Evolutionary conservation across 1,284 basidiomycete genomes (phyloP).

Genomic region (Megacollybia platyphylla): DNA sequence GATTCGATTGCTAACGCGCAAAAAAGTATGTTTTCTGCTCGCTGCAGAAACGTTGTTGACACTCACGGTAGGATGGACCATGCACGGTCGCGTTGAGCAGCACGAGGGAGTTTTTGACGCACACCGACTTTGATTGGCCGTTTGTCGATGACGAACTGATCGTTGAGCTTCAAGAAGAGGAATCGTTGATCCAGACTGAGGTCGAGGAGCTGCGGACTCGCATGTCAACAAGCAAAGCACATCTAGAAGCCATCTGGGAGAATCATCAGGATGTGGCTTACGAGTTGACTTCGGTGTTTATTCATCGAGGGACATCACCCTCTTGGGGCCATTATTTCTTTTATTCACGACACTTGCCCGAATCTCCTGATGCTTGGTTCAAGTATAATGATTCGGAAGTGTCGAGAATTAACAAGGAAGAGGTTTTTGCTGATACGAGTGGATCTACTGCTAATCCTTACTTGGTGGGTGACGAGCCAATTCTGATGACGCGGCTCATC

Average conservation of each 20-base stretch:
- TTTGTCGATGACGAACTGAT: slow-evolving; percentile 44
- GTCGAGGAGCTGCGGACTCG: slow-evolving; percentile 47
- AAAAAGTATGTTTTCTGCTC: slow-evolving; percentile 37
- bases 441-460: slow-evolving; percentile 76
- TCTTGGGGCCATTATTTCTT: slow-evolving; percentile 86
- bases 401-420: slow-evolving; percentile 56
- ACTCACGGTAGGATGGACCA: slow-evolving; percentile 35
- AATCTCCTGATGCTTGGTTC: slow-evolving; percentile 75
- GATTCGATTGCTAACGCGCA: slow-evolving; percentile 52
- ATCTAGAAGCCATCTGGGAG: slow-evolving; percentile 72
- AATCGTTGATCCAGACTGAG: slow-evolving; percentile 40
- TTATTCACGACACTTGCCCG: slow-evolving; percentile 72
- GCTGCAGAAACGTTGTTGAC: neutral
- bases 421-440: slow-evolving; percentile 70
- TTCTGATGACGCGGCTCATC: neutral
- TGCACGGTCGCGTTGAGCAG: slow-evolving; percentile 39
- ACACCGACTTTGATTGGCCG: slow-evolving; percentile 24
- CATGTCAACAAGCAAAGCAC: slow-evolving; percentile 46
- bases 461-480: slow-evolving; percentile 36
- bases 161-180: slow-evolving; percentile 37
- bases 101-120: slow-evolving; percentile 41
- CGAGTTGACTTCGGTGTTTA: slow-evolving; percentile 90
- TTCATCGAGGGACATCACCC: slow-evolving; percentile 81
- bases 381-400: slow-evolving; percentile 92
- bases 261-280: slow-evolving; percentile 64